A percentile compares a stretch with the other conserved stretches of the same genome.
Evolutionary conservation across 2,329 filamentous ascomycete genomes (phyloP).

Genomic region (Ilyonectria mors-panacis): DNA sequence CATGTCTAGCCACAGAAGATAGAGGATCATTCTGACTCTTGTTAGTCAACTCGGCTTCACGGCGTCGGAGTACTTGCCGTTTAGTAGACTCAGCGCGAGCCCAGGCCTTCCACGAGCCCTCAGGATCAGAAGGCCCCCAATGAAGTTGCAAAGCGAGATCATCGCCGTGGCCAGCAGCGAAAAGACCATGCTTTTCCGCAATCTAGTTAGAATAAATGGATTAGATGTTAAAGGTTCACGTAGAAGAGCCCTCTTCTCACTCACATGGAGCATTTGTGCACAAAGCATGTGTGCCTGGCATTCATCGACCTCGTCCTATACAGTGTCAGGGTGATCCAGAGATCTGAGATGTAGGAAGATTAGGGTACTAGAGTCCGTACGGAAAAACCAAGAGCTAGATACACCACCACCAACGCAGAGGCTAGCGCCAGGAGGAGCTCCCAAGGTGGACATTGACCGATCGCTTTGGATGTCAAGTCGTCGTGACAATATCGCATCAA

Average conservation of each 20-base stretch:
- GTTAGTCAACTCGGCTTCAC: background rate
- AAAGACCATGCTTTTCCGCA: constrained; percentile 22
- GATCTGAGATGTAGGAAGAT: background rate
- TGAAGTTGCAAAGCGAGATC: background rate
- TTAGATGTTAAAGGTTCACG: background rate
- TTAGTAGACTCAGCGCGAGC: constrained; percentile 25
- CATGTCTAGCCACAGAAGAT: constrained; percentile 24
- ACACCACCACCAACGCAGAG: constrained; percentile 9
- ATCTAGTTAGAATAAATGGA: background rate
- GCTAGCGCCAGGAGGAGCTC: constrained; percentile 19
- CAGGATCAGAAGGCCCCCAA: background rate
- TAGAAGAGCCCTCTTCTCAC: background rate
- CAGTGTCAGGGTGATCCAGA: background rate
- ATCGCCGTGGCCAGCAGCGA: background rate
- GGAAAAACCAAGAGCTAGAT: constrained; percentile 20
- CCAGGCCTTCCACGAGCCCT: constrained; percentile 21
- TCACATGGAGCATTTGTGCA: constrained; percentile 22
- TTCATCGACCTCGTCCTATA: constrained; percentile 18
- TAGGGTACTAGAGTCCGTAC: background rate
- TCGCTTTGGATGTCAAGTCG: constrained; percentile 6
- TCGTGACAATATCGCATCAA: constrained; percentile 4
- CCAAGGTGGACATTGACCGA: background rate
- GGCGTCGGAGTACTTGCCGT: constrained; percentile 1
- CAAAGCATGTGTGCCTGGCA: constrained; percentile 17
- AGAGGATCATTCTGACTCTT: constrained; percentile 3